Evolutionary conservation across 179 eudicot genomes (phyloP).

Genomic region (Heliamphora ciliata): DNA sequence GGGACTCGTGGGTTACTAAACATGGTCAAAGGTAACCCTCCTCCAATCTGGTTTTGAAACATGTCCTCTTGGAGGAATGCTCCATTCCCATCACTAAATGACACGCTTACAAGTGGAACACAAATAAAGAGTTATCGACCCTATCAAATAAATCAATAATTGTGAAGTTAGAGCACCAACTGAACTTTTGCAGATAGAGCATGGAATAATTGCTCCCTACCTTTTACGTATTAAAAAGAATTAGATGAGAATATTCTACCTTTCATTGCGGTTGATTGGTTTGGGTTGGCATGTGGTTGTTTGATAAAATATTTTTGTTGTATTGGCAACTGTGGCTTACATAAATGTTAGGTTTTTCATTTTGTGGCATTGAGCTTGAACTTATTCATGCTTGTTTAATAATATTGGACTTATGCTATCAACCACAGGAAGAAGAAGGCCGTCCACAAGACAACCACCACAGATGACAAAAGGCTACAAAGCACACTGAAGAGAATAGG

Average conservation of each 20-base stretch:
- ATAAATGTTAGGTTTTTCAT: not conserved
- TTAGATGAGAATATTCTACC: not conserved
- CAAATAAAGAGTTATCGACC: no score
- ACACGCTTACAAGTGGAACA: no score
- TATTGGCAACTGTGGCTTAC: not conserved
- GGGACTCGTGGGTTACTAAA: no score
- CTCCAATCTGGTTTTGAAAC: no score
- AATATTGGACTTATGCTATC: not conserved
- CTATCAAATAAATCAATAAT: no score
- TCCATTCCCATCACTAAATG: no score
- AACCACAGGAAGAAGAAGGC: constrained; percentile 90
- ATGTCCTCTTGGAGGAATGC: no score
- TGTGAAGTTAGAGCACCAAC: no score
- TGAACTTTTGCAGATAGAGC: no score
- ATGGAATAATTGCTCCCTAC: no score
- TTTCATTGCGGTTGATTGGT: not conserved
- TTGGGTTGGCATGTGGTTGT: not conserved
- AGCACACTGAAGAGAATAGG: constrained; percentile 90
- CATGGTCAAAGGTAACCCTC: no score
- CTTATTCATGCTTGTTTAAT: not conserved
- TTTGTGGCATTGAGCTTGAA: not conserved
- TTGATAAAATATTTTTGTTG: not conserved
- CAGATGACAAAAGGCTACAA: constrained; percentile 89
- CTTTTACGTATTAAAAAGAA: no score
- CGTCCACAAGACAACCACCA: constrained; percentile 88